A percentile compares a stretch with the other conserved stretches of the same genome.
Evolutionary conservation across 2,329 filamentous ascomycete species (phyloP).

Genomic region (Colletotrichum sp.): DNA sequence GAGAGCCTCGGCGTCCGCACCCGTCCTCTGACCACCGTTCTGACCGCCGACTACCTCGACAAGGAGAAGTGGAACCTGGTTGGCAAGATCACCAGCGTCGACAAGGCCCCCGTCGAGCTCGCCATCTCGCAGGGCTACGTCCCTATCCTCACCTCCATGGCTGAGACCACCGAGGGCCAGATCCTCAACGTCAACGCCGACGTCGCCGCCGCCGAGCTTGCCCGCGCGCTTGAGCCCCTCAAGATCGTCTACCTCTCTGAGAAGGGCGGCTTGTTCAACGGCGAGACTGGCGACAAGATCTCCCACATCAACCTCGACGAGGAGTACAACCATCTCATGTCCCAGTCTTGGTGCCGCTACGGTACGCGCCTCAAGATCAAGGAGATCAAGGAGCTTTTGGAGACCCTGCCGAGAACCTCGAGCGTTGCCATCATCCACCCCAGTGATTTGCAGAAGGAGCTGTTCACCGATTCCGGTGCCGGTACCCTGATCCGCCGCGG

Average conservation of each 20-base stretch:
- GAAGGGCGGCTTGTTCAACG: constrained; percentile 95
- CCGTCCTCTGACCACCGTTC: constrained; percentile 88
- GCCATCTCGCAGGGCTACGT: constrained; percentile 91
- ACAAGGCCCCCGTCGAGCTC: constrained; percentile 87
- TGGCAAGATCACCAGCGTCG: constrained; percentile 92
- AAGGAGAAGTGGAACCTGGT: constrained; percentile 96
- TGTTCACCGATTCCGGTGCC: constrained; percentile 95
- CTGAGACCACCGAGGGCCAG: constrained; percentile 88
- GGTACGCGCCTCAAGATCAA: constrained; percentile 96
- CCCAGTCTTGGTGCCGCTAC: constrained; percentile 92
- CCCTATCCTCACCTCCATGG: constrained; percentile 95
- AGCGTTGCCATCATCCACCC: constrained; percentile 98
- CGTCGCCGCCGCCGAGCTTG: constrained; percentile 92
- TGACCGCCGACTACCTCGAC: constrained; percentile 92
- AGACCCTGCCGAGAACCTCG: constrained; percentile 86
- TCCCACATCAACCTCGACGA: constrained; percentile 97
- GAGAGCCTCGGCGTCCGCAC: constrained; percentile 90
- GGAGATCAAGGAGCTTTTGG: constrained; percentile 93
- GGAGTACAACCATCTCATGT: constrained; percentile 92
- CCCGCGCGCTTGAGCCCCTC: constrained; percentile 84
- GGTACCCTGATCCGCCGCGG: constrained; percentile 92
- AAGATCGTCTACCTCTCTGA: constrained; percentile 99
- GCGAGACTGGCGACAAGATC: constrained; percentile 92
- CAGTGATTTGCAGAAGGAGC: constrained; percentile 91
- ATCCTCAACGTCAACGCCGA: constrained; percentile 98